phyloP scores from a whole-genome alignment of 331 rosid species.

The Acacia pycnantha region DNA sequence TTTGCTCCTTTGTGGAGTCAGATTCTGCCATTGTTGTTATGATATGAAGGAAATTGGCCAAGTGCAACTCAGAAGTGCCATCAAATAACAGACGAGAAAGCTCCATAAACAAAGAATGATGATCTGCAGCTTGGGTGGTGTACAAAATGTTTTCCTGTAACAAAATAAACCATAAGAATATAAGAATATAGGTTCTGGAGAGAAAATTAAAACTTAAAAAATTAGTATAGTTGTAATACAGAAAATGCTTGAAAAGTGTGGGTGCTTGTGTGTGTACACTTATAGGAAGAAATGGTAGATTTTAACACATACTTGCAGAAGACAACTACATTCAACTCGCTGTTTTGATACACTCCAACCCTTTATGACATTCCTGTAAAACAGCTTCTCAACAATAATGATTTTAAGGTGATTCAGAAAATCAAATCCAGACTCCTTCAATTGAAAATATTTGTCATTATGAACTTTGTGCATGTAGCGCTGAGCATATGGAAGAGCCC shows the following conservation, averaged over 20 bases:
- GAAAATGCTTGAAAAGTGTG: not conserved
- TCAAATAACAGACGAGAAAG: slow-evolving; percentile 65
- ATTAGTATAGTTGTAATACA: not conserved
- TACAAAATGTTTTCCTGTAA: slow-evolving; percentile 69
- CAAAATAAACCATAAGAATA: not conserved
- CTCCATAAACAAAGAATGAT: slow-evolving; percentile 82
- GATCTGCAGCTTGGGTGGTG: slow-evolving; percentile 55
- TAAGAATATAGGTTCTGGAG: not conserved
- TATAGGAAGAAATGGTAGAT: not conserved
- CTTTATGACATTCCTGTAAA: slow-evolving; percentile 72
- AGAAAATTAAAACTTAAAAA: not conserved
- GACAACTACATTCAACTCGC: slow-evolving; percentile 64
- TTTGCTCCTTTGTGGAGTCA: slow-evolving; percentile 67
- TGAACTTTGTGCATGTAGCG: slow-evolving; percentile 68
- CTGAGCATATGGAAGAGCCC: slow-evolving; percentile 90
- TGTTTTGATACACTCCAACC: slow-evolving; percentile 44
- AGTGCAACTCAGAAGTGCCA: slow-evolving; percentile 61
- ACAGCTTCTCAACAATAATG: slow-evolving; percentile 73
- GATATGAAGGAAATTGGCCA: slow-evolving; percentile 90
- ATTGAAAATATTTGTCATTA: slow-evolving; percentile 54
- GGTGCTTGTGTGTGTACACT: not conserved
- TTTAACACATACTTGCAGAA: slow-evolving; percentile 65
- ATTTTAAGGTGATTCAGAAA: slow-evolving; percentile 52
- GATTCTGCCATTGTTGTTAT: slow-evolving; percentile 76
- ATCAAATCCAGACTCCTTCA: slow-evolving; percentile 68